Conservation (phyloP, 768 basidiomycete genomes). For the Pluteus cervinus region DNA sequence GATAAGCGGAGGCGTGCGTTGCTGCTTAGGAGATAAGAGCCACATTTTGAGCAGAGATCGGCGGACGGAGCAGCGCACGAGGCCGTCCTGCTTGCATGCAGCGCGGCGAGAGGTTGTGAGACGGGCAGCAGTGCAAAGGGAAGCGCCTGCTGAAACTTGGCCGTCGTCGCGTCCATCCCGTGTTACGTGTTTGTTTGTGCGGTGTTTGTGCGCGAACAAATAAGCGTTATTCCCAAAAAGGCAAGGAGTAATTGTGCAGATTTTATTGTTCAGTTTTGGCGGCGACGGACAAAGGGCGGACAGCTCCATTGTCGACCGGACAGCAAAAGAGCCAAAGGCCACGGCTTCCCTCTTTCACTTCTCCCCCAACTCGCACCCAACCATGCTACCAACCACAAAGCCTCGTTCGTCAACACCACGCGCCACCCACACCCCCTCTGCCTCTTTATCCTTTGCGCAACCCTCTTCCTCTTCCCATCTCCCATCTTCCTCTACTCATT, state of each 20-base stretch:
- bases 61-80: slow-evolving; percentile 17
- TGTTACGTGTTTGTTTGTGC: too few relatives aligned
- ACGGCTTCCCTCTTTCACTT: slow-evolving; percentile 5
- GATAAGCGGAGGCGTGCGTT: slow-evolving; percentile 31
- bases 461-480: slow-evolving; percentile 16
- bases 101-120: slow-evolving; percentile 56
- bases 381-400: slow-evolving; percentile 21
- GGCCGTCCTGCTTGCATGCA: slow-evolving; percentile 48
- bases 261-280: slow-evolving; percentile 3
- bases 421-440: slow-evolving; percentile 17
- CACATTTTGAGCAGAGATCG: slow-evolving; percentile 46
- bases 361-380: slow-evolving; percentile 11
- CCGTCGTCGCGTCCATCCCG: slow-evolving; percentile 22
- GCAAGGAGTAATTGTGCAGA: slow-evolving; percentile 12
- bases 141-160: slow-evolving; percentile 41
- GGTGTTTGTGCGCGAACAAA: neutral
- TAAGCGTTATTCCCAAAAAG: slow-evolving; percentile 8
- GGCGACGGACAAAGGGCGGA: neutral
- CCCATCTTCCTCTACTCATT: slow-evolving; percentile 15
- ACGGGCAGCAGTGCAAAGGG: slow-evolving; percentile 42
- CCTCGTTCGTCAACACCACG: slow-evolving; percentile 25
- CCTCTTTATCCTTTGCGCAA: slow-evolving; percentile 12
- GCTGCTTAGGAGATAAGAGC: slow-evolving; percentile 39
- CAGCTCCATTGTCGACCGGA: neutral
- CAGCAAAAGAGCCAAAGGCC: slow-evolving; percentile 1